Evolutionary conservation across 2,329 filamentous ascomycete genomes (phyloP).

Genomic region (Thermoascus crustaceus): DNA sequence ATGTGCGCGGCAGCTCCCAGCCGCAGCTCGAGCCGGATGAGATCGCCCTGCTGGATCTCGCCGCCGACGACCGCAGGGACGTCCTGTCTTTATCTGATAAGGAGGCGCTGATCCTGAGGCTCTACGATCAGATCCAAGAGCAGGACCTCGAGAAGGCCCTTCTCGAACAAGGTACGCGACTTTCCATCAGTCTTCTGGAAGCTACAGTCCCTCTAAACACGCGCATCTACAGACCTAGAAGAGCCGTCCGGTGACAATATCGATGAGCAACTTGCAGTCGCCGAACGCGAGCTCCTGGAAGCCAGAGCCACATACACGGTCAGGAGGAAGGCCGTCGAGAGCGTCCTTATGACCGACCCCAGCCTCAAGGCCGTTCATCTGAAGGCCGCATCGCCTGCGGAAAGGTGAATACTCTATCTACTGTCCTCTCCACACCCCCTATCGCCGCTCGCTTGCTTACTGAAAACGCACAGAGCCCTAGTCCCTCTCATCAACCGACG

Average conservation of each 20-base stretch:
- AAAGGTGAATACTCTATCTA: constrained; percentile 48
- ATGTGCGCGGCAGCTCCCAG: constrained; percentile 14
- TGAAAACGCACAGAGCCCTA: constrained; percentile 48
- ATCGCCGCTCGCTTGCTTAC: constrained; percentile 9
- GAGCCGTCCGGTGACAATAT: constrained; percentile 42
- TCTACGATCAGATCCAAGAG: constrained; percentile 65
- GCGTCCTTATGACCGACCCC: constrained; percentile 63
- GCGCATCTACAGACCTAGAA: constrained; percentile 24
- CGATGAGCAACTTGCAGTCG: constrained; percentile 42
- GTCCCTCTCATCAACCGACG: constrained; percentile 58
- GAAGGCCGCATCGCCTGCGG: constrained; percentile 55
- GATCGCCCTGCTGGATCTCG: constrained; percentile 31
- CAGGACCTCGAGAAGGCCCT: constrained; percentile 65
- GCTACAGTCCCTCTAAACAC: constrained; percentile 7
- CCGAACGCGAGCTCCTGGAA: constrained; percentile 60
- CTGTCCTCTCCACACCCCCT: constrained; percentile 2
- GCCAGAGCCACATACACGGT: constrained; percentile 62
- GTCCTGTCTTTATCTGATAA: constrained; percentile 54
- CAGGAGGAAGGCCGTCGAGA: constrained; percentile 60
- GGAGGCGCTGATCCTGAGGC: constrained; percentile 58
- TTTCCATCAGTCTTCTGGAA: not conserved
- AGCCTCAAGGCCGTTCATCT: constrained; percentile 69
- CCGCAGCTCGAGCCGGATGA: constrained; percentile 28
- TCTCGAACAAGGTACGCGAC: constrained; percentile 39
- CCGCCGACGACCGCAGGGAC: constrained; percentile 38